A percentile compares a stretch with the other conserved stretches of the same genome.
Conservation (phyloP, 176 grass and related monocot species). For the Raddia guianensis region DNA sequence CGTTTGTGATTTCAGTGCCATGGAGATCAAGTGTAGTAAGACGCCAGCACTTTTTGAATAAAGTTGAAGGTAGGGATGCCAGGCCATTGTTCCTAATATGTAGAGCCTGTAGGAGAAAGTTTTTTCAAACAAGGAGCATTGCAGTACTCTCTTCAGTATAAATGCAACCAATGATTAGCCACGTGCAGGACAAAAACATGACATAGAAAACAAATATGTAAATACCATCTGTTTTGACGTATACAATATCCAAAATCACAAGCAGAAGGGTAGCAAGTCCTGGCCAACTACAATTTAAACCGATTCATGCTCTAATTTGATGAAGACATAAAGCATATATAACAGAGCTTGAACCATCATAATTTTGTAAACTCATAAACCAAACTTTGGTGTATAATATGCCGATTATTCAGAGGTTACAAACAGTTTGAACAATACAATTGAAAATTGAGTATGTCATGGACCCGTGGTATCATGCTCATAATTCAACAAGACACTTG, state of each 20-base stretch:
- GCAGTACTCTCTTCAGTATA: neutral
- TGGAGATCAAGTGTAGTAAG: constrained; percentile 89
- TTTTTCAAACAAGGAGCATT: constrained; percentile 14
- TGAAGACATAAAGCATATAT: neutral
- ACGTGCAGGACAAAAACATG: neutral
- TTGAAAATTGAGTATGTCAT: constrained; percentile 28
- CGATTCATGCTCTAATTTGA: neutral
- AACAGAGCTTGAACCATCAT: neutral
- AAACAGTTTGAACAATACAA: neutral
- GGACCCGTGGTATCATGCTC: constrained; percentile 21
- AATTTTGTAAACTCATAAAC: constrained; percentile 26
- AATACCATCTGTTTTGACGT: neutral
- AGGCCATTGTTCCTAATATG: constrained; percentile 85
- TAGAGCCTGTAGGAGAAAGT: constrained; percentile 58
- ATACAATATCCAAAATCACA: neutral
- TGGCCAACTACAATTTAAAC: constrained; percentile 16
- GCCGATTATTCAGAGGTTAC: neutral
- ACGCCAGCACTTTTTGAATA: constrained; percentile 72
- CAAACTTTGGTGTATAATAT: neutral
- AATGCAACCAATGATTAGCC: neutral
- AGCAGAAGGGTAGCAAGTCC: constrained; percentile 2
- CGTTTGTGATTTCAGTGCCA: constrained; percentile 94
- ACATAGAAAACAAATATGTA: neutral
- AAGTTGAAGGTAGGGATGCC: constrained; percentile 63
- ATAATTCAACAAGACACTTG: neutral